A percentile compares a stretch with the other conserved stretches of the same genome.
phyloP scores from a whole-genome alignment of 2,329 filamentous ascomycete species.

The Colletotrichum sp. region DNA sequence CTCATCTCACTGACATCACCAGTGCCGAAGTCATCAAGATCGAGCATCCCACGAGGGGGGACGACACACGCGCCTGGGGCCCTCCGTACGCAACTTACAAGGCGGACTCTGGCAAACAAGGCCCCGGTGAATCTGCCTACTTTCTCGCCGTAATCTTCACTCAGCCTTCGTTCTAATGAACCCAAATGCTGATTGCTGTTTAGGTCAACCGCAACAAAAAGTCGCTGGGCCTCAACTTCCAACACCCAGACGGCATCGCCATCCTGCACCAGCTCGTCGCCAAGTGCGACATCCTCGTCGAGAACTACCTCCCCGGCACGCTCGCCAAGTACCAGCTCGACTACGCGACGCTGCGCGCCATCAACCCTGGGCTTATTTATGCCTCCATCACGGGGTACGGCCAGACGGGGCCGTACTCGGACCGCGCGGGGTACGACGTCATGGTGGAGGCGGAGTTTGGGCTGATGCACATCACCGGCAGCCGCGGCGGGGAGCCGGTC shows the following conservation, averaged over 20 bases:
- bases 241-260: slow-evolving; percentile 80
- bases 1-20: slow-evolving; percentile 29
- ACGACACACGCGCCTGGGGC: slow-evolving; percentile 96
- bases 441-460: slow-evolving; percentile 99
- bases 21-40: slow-evolving; percentile 95
- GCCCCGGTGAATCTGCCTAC: slow-evolving; percentile 92
- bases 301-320: slow-evolving; percentile 93
- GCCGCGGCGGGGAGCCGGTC: slow-evolving; percentile 85
- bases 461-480: slow-evolving; percentile 97
- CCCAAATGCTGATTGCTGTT: neutral
- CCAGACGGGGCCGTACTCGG: slow-evolving; percentile 89
- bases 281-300: slow-evolving; percentile 90
- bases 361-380: slow-evolving; percentile 90
- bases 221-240: slow-evolving; percentile 89
- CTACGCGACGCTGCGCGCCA: slow-evolving; percentile 77
- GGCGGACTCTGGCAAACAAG: slow-evolving; percentile 60
- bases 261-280: slow-evolving; percentile 86
- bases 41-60: slow-evolving; percentile 88
- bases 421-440: slow-evolving; percentile 93
- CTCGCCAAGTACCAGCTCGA: slow-evolving; percentile 92
- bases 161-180: neutral
- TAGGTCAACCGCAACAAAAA: slow-evolving; percentile 98
- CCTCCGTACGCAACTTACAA: slow-evolving; percentile 88
- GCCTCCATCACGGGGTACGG: slow-evolving; percentile 97
- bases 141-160: slow-evolving; percentile 75